These are phyloP conservation scores for Apiotrichum brassicae DNA, from an alignment of 1,284 basidiomycete species.

Conservation along the genomic window DNA sequence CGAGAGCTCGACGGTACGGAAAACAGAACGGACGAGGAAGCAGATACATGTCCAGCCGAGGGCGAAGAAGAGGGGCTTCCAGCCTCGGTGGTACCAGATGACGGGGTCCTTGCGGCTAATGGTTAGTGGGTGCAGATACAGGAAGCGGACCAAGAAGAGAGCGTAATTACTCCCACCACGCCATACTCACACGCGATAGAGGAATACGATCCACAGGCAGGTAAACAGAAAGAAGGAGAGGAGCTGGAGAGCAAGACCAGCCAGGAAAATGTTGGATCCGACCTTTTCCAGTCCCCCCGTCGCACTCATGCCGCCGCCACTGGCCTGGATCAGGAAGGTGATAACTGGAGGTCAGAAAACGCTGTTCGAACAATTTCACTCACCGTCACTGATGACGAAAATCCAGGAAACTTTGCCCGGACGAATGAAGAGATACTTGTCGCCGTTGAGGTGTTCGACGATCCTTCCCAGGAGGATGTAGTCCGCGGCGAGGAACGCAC, in stretches of 20 bases:
- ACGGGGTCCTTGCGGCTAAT: conserved; percentile 3
- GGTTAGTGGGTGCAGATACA: not conserved
- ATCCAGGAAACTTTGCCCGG: conserved; percentile 26
- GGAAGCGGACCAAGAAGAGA: not conserved
- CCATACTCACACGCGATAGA: conserved; percentile 51
- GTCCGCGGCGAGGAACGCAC: conserved; percentile 67
- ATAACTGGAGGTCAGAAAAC: conserved; percentile 20
- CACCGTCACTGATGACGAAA: conserved; percentile 52
- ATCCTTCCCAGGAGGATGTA: conserved; percentile 63
- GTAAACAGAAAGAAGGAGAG: conserved; percentile 59
- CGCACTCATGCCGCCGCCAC: conserved; percentile 45
- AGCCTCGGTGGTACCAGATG: conserved; percentile 45
- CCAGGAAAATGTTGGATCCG: conserved; percentile 53
- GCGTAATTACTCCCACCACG: not conserved
- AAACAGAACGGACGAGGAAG: conserved; percentile 55
- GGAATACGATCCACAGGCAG: conserved; percentile 54
- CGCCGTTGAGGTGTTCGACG: conserved; percentile 52
- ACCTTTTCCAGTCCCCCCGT: conserved; percentile 35
- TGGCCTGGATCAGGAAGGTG: conserved; percentile 60
- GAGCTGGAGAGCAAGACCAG: conserved; percentile 58
- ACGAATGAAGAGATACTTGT: conserved; percentile 42
- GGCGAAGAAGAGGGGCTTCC: conserved; percentile 55
- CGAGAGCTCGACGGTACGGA: conserved; percentile 60
- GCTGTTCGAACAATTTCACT: not conserved
- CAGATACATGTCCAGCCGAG: conserved; percentile 55